Percentiles rank a stretch among this genome's conserved stretches.
These are phyloP conservation scores for Nematodospora anomalae DNA, from an alignment of 1,139 yeast species.

Conservation along the genomic window DNA sequence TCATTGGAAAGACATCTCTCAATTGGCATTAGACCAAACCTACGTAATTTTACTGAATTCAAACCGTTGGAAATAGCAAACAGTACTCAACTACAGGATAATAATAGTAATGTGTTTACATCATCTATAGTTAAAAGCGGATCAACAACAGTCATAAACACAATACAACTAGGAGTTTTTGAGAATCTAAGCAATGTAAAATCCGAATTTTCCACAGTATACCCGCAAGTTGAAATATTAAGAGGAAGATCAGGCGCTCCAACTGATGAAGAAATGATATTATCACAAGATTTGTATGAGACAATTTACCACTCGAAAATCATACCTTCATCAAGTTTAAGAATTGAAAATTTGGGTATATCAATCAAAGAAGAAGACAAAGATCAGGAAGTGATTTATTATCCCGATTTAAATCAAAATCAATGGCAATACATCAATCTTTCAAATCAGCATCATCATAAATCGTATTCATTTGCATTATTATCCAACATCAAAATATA, in stretches of 20 bases:
- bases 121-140: constrained; percentile 75
- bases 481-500: constrained; percentile 77
- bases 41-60: constrained; percentile 72
- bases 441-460: constrained; percentile 20
- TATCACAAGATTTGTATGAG: constrained; percentile 70
- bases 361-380: constrained; percentile 35
- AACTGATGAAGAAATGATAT: constrained; percentile 83
- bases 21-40: constrained; percentile 70
- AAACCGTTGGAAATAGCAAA: constrained; percentile 49
- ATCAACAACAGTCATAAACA: constrained; percentile 72
- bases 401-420: constrained; percentile 36
- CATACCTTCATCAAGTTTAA: constrained; percentile 46
- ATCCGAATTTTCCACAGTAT: constrained; percentile 46
- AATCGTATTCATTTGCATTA: constrained; percentile 60
- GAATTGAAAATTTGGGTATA: constrained; percentile 50
- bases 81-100: constrained; percentile 30
- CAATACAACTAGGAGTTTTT: constrained; percentile 68
- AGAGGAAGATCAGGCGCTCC: constrained; percentile 82
- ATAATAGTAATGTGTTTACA: constrained; percentile 53
- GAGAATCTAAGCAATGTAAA: constrained; percentile 40
- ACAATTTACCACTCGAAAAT: constrained; percentile 54
- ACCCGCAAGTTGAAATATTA: constrained; percentile 78
- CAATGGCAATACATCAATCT: constrained; percentile 17
- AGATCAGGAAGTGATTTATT: constrained; percentile 34
- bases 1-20: constrained; percentile 77